phyloP scores from a whole-genome alignment of 495 filamentous ascomycete genomes.

The Letharia lupina region DNA sequence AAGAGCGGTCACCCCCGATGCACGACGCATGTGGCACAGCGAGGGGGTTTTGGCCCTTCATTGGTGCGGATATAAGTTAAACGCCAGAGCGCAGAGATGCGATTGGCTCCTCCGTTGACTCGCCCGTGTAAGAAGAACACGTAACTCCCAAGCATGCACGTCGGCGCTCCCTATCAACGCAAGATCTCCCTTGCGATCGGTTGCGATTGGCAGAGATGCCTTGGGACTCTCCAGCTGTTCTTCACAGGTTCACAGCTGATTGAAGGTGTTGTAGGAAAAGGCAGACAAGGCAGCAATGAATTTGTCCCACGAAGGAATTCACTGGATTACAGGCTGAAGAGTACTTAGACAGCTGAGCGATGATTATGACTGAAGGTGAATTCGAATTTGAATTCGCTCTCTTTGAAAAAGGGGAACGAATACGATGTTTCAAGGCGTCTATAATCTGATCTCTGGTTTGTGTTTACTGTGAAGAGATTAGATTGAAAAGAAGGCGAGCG shows the following conservation, averaged over 20 bases:
- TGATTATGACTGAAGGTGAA: too few species aligned
- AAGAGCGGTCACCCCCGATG: neutral
- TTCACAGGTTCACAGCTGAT: neutral
- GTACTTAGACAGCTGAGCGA: too few species aligned
- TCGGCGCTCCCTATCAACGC: neutral
- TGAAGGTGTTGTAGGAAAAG: neutral
- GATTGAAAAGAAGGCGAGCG: neutral
- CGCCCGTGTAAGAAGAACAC: neutral
- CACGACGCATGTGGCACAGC: neutral
- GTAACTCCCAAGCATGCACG: neutral
- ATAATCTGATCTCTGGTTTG: neutral
- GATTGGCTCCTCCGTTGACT: neutral
- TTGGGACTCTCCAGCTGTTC: neutral
- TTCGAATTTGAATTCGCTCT: too few species aligned
- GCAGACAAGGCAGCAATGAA: neutral
- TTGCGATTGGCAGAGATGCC: neutral
- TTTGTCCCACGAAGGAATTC: too few species aligned
- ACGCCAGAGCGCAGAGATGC: neutral
- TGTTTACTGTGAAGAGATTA: neutral
- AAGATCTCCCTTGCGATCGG: conserved; percentile 1
- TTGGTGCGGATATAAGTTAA: neutral
- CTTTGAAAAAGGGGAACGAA: too few species aligned
- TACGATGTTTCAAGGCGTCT: too few species aligned
- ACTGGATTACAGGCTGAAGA: too few species aligned
- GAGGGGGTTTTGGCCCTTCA: neutral